These are phyloP conservation scores for Sechiopsis laciniata DNA, from an alignment of 306 rosid species.

Conservation along the genomic window DNA sequence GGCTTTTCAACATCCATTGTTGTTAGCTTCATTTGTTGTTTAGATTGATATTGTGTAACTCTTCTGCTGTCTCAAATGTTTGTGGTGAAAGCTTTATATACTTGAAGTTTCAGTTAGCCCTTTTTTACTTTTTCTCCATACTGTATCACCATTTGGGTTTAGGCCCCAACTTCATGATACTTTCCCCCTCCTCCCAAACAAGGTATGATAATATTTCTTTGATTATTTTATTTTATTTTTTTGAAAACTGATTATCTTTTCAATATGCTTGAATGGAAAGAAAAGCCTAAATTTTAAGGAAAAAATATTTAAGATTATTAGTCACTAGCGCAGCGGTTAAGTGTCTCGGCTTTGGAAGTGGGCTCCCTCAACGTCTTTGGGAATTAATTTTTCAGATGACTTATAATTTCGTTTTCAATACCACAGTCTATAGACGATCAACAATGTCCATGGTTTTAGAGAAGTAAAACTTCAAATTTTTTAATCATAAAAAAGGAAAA, in stretches of 20 bases:
- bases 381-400: too few relatives aligned
- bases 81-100: constrained; percentile 18
- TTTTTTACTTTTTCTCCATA: constrained; percentile 9
- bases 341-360: too few relatives aligned
- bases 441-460: too few relatives aligned
- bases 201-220: constrained; percentile 11
- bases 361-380: too few relatives aligned
- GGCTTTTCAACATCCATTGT: constrained; percentile 21
- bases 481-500: too few relatives aligned
- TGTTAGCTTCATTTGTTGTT: constrained; percentile 22
- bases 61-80: constrained; percentile 16
- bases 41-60: constrained; percentile 12
- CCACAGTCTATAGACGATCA: too few relatives aligned
- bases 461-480: too few relatives aligned
- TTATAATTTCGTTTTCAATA: too few relatives aligned
- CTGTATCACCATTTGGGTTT: constrained; percentile 4
- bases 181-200: neutral
- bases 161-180: constrained; percentile 13
- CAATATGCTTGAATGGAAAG: neutral
- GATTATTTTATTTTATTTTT: too few relatives aligned
- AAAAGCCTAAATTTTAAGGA: neutral
- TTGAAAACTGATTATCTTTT: too few relatives aligned
- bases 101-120: constrained; percentile 12
- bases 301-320: too few relatives aligned
- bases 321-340: too few relatives aligned